These are phyloP conservation scores for Candida sanyaensis DNA, from an alignment of 1,139 yeast species.

Conservation along the genomic window DNA sequence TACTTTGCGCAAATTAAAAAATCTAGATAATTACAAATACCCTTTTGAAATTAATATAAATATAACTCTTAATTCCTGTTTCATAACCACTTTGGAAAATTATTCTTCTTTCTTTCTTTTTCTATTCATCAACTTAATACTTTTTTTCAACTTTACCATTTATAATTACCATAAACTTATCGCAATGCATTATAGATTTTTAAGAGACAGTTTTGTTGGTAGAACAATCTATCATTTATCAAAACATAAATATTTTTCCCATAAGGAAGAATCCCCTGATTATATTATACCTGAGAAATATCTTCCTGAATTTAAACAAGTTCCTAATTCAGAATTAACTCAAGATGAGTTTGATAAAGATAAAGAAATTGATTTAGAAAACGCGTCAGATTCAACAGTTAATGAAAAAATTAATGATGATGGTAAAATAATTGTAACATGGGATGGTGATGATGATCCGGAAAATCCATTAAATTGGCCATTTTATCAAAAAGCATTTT, in stretches of 20 bases:
- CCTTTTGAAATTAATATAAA: too few species aligned
- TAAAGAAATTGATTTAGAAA: constrained; percentile 1
- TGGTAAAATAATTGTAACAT: constrained; percentile 18
- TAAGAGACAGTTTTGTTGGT: constrained; percentile 34
- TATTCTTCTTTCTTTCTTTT: too few species aligned
- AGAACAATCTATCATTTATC: constrained; percentile 28
- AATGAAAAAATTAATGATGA: too few species aligned
- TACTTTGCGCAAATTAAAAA: too few species aligned
- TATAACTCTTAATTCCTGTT: not conserved
- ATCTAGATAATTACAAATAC: too few species aligned
- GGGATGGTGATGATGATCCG: constrained; percentile 33
- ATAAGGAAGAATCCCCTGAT: constrained; percentile 30
- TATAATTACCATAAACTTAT: too few species aligned
- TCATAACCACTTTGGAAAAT: too few species aligned
- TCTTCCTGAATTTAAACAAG: constrained; percentile 11
- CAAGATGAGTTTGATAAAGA: constrained; percentile 2
- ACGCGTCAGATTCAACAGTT: too few species aligned
- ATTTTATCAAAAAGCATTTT: constrained; percentile 17
- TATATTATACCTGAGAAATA: constrained; percentile 36
- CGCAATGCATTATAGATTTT: constrained; percentile 14
- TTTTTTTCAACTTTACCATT: too few species aligned
- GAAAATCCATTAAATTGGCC: constrained; percentile 36
- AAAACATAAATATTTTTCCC: constrained; percentile 23
- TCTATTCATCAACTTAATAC: too few species aligned
- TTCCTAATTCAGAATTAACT: constrained; percentile 1